Evolutionary conservation across 1,284 basidiomycete species (phyloP), one percentile per base, ranked within the genome.

Genomic region (Apiotrichum sp.): DNA sequence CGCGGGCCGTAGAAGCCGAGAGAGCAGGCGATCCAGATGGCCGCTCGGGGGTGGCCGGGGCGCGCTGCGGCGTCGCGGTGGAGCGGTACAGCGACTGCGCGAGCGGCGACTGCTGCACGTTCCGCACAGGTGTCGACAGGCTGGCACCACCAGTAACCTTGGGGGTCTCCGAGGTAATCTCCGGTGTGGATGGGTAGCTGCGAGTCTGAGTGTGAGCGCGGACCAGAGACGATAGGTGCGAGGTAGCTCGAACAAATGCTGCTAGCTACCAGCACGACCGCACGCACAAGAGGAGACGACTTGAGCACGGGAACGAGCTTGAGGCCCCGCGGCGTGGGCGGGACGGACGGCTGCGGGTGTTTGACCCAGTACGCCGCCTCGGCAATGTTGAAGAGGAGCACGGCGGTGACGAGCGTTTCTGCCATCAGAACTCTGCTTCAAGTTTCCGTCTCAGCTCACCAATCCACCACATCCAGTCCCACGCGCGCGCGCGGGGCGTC

Each of bases 271-370:
- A 22, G 22, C 22, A 22, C 22, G 22, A 22, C 22, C 22, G 22
- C 22, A 38, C 72, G 54, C 52, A 72, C 72, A 35, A 74, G 47
- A 3, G 72, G 71, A 29, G 71, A 72, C 38, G 70, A 71, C 43
- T 56, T 60, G 16, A 53, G 56, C 6, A 62, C 29, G 2, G 65
- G 61, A 22, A 61, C 59, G 34, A 58, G 47, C 55, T 47, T 43
- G 32, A 54, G 47, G 9, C 58, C 56, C 13, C 40, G 38, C 2
- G 55, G 54, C 13, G 54, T 54, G 1, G 50, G 46, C 13, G 43
- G 50, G 31, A 42, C 31, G 6, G 52, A 43, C 31, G 58, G 50
- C 16, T 59, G 53, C 3, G 63, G 68, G 46, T 63, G 64, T 34
- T 67, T 56, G n/a, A 72, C 52, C 31, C 62, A 65, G 39, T 66